Evolutionary conservation across 306 rosid genomes (phyloP).

Genomic region (Citrullus amarus): DNA sequence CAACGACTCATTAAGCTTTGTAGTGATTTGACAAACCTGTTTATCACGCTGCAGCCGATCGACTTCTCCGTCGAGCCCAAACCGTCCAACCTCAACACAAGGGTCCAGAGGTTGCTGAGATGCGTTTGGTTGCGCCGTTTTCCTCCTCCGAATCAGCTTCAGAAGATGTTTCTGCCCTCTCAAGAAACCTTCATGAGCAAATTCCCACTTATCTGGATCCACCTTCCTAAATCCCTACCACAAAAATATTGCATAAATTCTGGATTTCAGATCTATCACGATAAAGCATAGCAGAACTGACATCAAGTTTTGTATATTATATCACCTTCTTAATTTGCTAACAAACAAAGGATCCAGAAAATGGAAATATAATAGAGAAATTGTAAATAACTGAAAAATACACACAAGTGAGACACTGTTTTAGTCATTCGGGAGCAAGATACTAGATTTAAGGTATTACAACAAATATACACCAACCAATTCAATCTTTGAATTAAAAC

Average conservation of each 20-base stretch:
- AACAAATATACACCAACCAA: too few relatives aligned
- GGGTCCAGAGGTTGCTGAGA: constrained; percentile 23
- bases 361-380: too few relatives aligned
- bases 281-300: too few relatives aligned
- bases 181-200: constrained; percentile 52
- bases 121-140: constrained; percentile 17
- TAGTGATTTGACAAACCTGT: neutral
- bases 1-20: too few relatives aligned
- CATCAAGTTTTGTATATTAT: too few relatives aligned
- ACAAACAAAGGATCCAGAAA: too few relatives aligned
- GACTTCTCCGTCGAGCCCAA: neutral
- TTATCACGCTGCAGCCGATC: neutral
- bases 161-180: constrained; percentile 66
- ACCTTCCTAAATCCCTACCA: neutral
- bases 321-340: too few relatives aligned
- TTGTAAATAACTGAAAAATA: too few relatives aligned
- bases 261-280: neutral
- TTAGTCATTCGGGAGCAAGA: too few relatives aligned
- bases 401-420: too few relatives aligned
- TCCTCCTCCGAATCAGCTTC: constrained; percentile 63
- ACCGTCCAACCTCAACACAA: neutral
- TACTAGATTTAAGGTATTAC: too few relatives aligned
- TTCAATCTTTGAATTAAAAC: too few relatives aligned
- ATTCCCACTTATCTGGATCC: neutral
- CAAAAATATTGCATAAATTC: neutral